Evolutionary conservation across 176 grass and related monocot species (phyloP).

Genomic region (Urochloa ruziziensis): DNA sequence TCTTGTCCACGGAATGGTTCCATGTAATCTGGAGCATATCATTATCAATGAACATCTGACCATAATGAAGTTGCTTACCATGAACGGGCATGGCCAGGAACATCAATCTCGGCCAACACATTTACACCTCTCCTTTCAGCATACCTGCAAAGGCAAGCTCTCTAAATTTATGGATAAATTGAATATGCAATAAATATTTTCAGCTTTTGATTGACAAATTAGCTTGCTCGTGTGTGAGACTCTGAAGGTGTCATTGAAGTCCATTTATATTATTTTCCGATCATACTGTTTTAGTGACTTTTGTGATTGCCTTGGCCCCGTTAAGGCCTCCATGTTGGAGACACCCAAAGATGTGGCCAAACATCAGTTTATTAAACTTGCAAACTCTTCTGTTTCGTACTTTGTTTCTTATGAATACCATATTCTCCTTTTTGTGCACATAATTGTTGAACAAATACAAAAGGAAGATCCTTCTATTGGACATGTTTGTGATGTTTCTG

Average conservation of each 20-base stretch:
- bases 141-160: slow-evolving; percentile 56
- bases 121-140: slow-evolving; percentile 84
- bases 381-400: background rate
- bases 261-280: background rate
- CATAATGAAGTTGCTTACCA: slow-evolving; percentile 52
- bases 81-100: slow-evolving; percentile 87
- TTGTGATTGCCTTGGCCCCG: background rate
- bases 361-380: background rate
- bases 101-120: slow-evolving; percentile 98
- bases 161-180: background rate
- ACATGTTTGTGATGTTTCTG: background rate
- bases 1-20: background rate
- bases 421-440: background rate
- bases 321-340: background rate
- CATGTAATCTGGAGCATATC: background rate
- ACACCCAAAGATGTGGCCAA: background rate
- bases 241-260: background rate
- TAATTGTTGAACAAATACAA: background rate
- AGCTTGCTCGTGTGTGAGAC: background rate
- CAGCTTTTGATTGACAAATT: background rate
- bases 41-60: slow-evolving; percentile 10
- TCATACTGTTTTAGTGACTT: background rate
- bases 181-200: background rate
- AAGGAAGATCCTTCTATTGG: background rate
- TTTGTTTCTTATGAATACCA: background rate